These are phyloP conservation scores for Reticulascus tulasneorum DNA, from an alignment of 2,329 filamentous ascomycete genomes.

Conservation along the genomic window DNA sequence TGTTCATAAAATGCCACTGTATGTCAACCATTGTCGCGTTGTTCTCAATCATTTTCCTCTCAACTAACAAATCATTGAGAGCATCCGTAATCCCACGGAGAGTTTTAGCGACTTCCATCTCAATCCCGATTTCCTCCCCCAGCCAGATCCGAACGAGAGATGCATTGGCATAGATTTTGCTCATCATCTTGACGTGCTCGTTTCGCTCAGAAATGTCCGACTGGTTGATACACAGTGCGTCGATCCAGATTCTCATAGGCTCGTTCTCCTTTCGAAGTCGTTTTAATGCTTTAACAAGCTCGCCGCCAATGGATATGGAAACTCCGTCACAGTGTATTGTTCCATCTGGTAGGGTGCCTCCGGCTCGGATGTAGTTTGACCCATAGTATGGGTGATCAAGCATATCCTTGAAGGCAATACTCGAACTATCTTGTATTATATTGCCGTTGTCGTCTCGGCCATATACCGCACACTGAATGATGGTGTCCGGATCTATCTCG, in stretches of 20 bases:
- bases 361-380: constrained; percentile 3
- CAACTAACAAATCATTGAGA: neutral
- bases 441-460: constrained; percentile 2
- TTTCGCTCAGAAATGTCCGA: constrained; percentile 7
- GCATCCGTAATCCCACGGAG: neutral
- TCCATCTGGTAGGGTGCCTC: constrained; percentile 6
- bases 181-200: constrained; percentile 13
- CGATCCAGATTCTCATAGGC: constrained; percentile 5
- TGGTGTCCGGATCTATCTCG: neutral
- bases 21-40: neutral
- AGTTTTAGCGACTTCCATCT: neutral
- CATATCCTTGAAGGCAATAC: constrained; percentile 10
- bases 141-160: constrained; percentile 8
- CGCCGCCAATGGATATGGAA: constrained; percentile 4
- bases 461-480: constrained; percentile 5
- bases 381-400: constrained; percentile 17
- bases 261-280: constrained; percentile 1
- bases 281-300: constrained; percentile 7
- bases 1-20: constrained; percentile 1
- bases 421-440: neutral
- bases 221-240: constrained; percentile 14
- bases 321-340: constrained; percentile 8
- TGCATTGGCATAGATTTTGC: constrained; percentile 7
- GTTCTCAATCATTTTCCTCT: neutral
- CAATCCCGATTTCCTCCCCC: constrained; percentile 9